Evolutionary conservation across 2,329 filamentous ascomycete genomes (phyloP).

Genomic region (Phaeosphaeria sp.): DNA sequence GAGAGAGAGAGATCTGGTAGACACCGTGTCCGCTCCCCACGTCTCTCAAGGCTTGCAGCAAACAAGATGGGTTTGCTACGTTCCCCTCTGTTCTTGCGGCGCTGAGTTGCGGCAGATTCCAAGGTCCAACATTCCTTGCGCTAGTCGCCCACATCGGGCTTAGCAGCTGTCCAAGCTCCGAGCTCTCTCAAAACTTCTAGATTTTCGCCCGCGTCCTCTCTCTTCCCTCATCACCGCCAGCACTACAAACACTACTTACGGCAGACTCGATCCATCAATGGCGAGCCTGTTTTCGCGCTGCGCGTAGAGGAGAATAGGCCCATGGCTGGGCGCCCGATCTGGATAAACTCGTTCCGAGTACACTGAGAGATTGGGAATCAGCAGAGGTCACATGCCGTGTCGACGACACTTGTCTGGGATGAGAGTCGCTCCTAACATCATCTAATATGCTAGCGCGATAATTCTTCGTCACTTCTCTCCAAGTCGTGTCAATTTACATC

Average conservation of each 20-base stretch:
- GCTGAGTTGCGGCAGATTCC: constrained; percentile 43
- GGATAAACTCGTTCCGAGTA: constrained; percentile 67
- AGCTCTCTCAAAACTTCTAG: constrained; percentile 32
- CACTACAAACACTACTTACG: constrained; percentile 65
- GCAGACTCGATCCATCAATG: constrained; percentile 59
- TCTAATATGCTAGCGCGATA: not conserved
- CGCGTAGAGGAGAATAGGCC: constrained; percentile 67
- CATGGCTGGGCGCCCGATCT: constrained; percentile 76
- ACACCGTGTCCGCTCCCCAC: constrained; percentile 19
- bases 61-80: constrained; percentile 25
- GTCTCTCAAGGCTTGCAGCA: constrained; percentile 16
- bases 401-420: not conserved
- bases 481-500: not conserved
- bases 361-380: constrained; percentile 74
- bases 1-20: constrained; percentile 6
- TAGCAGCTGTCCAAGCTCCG: constrained; percentile 30
- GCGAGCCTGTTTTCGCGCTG: constrained; percentile 71
- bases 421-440: not conserved
- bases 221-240: constrained; percentile 59
- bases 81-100: constrained; percentile 27
- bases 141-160: constrained; percentile 13
- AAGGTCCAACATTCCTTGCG: constrained; percentile 24
- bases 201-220: constrained; percentile 47
- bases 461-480: not conserved
- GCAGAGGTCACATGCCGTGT: constrained; percentile 67